These are phyloP conservation scores for Trametopsis cervina DNA, from an alignment of 768 basidiomycete species.

Conservation along the genomic window DNA sequence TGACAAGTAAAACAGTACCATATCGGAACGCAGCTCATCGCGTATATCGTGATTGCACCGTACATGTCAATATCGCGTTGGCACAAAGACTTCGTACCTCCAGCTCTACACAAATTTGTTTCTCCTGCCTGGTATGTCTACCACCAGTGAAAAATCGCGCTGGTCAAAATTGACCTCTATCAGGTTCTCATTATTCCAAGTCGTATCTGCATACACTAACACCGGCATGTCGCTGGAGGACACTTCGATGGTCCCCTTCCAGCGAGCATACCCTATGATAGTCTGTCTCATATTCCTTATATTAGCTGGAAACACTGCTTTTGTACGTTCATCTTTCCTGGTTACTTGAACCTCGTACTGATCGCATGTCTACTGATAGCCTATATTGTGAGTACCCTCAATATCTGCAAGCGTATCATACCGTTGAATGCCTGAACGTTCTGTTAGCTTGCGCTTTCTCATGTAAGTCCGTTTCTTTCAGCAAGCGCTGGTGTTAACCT, in stretches of 20 bases:
- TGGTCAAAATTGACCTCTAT: background rate
- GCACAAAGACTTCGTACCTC: constrained; percentile 51
- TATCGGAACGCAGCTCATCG: constrained; percentile 57
- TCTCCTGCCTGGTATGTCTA: constrained; percentile 55
- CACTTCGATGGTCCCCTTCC: constrained; percentile 88
- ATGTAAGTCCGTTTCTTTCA: constrained; percentile 46
- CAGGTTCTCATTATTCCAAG: constrained; percentile 84
- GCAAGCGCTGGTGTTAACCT: background rate
- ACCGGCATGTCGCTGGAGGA: constrained; percentile 85
- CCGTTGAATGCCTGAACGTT: no score
- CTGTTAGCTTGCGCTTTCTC: constrained; percentile 68
- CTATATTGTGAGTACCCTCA: constrained; percentile 67
- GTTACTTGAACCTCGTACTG: no score
- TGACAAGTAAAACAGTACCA: constrained; percentile 55
- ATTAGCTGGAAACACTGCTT: constrained; percentile 89
- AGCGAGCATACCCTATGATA: constrained; percentile 77
- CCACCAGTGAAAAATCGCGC: background rate
- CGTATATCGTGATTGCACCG: constrained; percentile 71
- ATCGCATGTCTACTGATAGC: constrained; percentile 35
- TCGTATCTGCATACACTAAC: constrained; percentile 83
- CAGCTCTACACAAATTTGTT: constrained; percentile 47
- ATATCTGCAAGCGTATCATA: background rate
- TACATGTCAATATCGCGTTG: constrained; percentile 65
- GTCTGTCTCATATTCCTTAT: constrained; percentile 66
- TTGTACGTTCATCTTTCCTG: constrained; percentile 50